A percentile compares a stretch with the other conserved stretches of the same genome.
Conservation (phyloP, 139 green algal genomes). For the Trebouxia sp. region DNA sequence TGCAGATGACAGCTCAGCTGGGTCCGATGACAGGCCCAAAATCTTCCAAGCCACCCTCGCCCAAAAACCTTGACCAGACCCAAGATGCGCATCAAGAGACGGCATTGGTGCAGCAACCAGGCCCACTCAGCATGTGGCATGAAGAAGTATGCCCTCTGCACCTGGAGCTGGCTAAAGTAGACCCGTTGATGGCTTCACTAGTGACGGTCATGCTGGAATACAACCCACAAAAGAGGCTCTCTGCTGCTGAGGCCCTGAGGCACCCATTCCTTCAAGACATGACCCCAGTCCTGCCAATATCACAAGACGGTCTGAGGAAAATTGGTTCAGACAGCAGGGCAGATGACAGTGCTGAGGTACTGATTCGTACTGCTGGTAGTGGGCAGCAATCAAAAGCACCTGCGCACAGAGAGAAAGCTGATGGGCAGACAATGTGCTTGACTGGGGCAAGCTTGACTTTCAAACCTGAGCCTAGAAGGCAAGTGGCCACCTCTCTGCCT, state of each 20-base stretch:
- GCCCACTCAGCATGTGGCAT: neutral
- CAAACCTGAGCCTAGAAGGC: conserved; percentile 18
- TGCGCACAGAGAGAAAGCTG: neutral
- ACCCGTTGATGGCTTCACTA: conserved; percentile 38
- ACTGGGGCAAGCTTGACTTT: neutral
- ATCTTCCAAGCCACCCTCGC: no score
- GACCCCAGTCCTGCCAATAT: neutral
- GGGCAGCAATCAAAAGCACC: neutral
- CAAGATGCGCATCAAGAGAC: neutral
- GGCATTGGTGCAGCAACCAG: neutral
- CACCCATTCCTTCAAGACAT: conserved; percentile 43
- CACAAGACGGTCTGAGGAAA: neutral
- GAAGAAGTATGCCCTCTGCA: neutral
- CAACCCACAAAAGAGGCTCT: conserved; percentile 36
- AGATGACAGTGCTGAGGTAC: neutral
- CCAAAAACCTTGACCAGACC: neutral
- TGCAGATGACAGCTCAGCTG: conserved; percentile 43
- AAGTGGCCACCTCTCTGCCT: neutral
- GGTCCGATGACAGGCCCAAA: conserved; percentile 23
- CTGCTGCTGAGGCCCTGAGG: conserved; percentile 39
- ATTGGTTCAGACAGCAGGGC: neutral
- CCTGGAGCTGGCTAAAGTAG: conserved; percentile 36
- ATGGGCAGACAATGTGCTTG: neutral
- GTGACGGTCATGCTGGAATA: conserved; percentile 44
- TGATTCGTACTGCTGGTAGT: no score